Base-by-base conservation (phyloP, 768 basidiomycete species). In the Mycena crocata region DNA sequence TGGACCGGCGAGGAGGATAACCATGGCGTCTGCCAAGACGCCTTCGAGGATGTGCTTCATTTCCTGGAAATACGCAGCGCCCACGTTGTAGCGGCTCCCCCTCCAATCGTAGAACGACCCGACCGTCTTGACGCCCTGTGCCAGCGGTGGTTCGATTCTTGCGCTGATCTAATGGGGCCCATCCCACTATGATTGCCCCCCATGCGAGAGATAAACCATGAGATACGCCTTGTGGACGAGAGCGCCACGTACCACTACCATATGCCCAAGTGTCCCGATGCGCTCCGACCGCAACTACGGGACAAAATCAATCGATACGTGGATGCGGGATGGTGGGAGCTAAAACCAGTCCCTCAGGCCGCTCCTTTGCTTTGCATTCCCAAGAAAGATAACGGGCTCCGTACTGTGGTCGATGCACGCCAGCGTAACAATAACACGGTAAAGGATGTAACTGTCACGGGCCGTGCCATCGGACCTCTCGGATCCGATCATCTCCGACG, bases 381-480 rank as follows among this genome's bases (percentile, higher is more conserved):
- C 4, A 45, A 45, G 19, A 45, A 45, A 24, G 44, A 45, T 19
- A 10, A 5, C 21, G 13, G 23, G 3, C 14, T 45, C 5, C 3
- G 44, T 10, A 83, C 79, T 0, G 77, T 79, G 0, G 44, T 84
- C 0, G 82, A 84, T 57, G 69, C 64, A 3, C 51, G 79, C 5
- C 72, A 81, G 46, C 62, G 76, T 0, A 85, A 85, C 62, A 74
- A 80, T 2, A 85, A 86, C 63, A 85, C 79, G 0, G 30, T 78
- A 80, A 79, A n/a, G n/a, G 49, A 76, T 82, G 3, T 77, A 82
- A 55, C 46, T 79, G 57, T 73, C 72, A 7, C 72, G 74, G 1
- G 62, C 81, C 3, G 49, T 49, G 0, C 34, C 45, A 0, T 68
- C 70, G 4, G 72, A 78, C 39, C 57, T 80, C 2, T 48, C 44